These are phyloP conservation scores for Saposhnikovia divaricata DNA, from an alignment of 129 eudicot genomes.

Conservation along the genomic window DNA sequence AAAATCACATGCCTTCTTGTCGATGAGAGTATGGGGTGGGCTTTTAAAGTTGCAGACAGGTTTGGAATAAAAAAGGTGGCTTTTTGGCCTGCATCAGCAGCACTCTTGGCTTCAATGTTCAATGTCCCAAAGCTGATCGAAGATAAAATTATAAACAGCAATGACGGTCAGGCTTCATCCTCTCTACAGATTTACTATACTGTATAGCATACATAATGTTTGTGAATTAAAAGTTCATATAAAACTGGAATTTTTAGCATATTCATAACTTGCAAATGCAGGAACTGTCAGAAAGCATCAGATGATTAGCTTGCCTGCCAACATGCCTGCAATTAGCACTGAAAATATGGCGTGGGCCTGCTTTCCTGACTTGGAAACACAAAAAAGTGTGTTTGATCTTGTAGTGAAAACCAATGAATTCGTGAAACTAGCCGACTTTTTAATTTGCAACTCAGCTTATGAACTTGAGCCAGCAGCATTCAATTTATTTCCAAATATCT, in stretches of 20 bases:
- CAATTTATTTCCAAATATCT: slow-evolving; percentile 5
- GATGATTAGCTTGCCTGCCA: slow-evolving; percentile 30
- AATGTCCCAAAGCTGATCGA: slow-evolving; percentile 10
- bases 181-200: neutral
- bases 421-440: slow-evolving; percentile 20
- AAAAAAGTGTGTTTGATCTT: slow-evolving; percentile 15
- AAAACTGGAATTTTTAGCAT: neutral
- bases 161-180: slow-evolving; percentile 1
- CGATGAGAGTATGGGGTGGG: slow-evolving; percentile 11
- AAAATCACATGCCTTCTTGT: slow-evolving; percentile 40
- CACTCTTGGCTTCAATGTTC: neutral
- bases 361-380: slow-evolving; percentile 13
- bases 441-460: slow-evolving; percentile 34
- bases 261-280: slow-evolving; percentile 5
- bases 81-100: slow-evolving; percentile 16
- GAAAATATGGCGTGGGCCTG: slow-evolving; percentile 28
- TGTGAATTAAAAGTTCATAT: no score
- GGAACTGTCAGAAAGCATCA: slow-evolving; percentile 26
- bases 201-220: neutral
- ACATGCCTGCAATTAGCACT: slow-evolving; percentile 39
- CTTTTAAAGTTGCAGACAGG: slow-evolving; percentile 9
- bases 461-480: slow-evolving; percentile 44
- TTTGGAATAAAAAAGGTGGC: slow-evolving; percentile 11
- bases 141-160: slow-evolving; percentile 8
- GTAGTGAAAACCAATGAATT: neutral